Conservation (phyloP, 495 filamentous ascomycete species). For the Trichoderma virens region DNA sequence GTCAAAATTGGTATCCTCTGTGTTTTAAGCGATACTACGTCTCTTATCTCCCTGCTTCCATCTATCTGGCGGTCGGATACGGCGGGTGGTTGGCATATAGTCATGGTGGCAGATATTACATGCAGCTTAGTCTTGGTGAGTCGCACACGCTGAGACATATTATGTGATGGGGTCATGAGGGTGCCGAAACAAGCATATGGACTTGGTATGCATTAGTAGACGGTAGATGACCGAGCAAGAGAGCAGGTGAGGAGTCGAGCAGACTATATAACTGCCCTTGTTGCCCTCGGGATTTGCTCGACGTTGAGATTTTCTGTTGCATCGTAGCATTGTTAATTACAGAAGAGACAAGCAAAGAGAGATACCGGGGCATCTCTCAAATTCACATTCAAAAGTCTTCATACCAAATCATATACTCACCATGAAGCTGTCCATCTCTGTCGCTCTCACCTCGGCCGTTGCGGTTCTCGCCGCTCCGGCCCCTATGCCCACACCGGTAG, state of each 20-base stretch:
- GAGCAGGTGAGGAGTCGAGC: not conserved
- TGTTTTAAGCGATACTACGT: not conserved
- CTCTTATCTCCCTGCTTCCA: not conserved
- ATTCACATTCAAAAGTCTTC: not conserved
- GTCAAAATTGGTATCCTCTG: no score
- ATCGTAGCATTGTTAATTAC: not conserved
- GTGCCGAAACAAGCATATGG: not conserved
- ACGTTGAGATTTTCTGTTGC: not conserved
- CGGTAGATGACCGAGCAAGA: not conserved
- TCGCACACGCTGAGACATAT: not conserved
- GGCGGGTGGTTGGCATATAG: not conserved
- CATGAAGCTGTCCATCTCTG: not conserved
- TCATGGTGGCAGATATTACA: not conserved
- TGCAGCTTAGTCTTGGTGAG: not conserved
- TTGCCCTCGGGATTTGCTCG: not conserved
- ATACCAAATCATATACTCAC: not conserved
- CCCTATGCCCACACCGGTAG: not conserved
- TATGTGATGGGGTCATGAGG: not conserved
- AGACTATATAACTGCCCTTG: not conserved
- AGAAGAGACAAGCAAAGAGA: not conserved
- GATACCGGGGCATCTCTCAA: not conserved
- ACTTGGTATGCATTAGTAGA: not conserved
- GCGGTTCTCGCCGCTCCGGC: not conserved
- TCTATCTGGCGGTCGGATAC: not conserved
- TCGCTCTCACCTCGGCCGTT: constrained; percentile 2